phyloP scores from a whole-genome alignment of 345 rosid species.

The Mercurialis annua region DNA sequence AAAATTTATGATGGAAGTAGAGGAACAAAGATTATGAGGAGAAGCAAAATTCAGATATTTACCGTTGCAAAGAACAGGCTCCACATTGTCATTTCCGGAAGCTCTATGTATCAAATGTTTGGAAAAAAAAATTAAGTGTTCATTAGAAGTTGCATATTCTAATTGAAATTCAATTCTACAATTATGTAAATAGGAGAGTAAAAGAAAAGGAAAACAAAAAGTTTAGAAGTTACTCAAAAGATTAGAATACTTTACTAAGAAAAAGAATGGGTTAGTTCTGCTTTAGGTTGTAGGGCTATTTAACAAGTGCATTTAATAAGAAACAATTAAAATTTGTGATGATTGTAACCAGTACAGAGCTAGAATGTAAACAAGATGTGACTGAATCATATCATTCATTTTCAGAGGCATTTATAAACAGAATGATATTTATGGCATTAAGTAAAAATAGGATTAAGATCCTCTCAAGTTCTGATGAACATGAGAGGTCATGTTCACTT shows the following conservation, averaged over 20 bases:
- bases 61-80: slow-evolving; percentile 69
- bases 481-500: too few species aligned
- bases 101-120: slow-evolving; percentile 42
- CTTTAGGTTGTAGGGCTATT: not conserved
- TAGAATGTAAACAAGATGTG: not conserved
- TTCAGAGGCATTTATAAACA: not conserved
- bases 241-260: not conserved
- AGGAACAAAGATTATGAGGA: not conserved
- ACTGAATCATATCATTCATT: not conserved
- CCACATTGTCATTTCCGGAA: slow-evolving; percentile 51
- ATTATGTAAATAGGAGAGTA: not conserved
- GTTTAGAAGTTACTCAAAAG: not conserved
- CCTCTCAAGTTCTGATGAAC: too few species aligned
- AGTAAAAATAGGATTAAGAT: too few species aligned
- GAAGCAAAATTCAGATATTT: slow-evolving; percentile 28
- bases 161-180: not conserved
- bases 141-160: not conserved
- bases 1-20: slow-evolving; percentile 19
- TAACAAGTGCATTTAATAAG: not conserved
- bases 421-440: not conserved
- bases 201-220: not conserved
- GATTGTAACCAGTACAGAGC: not conserved
- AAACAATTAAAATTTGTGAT: not conserved
- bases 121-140: not conserved
- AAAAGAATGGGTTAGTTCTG: not conserved